Evolutionary conservation across 1,284 basidiomycete genomes (phyloP), one percentile per base, ranked within the genome.

Genomic region (Omphalotus olearius): DNA sequence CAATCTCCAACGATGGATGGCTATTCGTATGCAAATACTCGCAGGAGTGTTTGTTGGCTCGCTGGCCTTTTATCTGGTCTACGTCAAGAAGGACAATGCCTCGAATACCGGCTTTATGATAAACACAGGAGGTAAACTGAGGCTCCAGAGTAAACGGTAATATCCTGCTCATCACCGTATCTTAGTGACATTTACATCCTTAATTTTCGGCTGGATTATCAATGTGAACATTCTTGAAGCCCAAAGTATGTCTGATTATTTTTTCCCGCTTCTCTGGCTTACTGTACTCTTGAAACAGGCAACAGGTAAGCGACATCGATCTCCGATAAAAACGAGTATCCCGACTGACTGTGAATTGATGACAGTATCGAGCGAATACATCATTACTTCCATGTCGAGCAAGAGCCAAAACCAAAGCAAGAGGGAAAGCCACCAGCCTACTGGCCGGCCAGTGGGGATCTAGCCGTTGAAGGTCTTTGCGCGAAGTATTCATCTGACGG

Each of bases 361-460:
- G 14, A 36, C 47, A 79, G 78, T 59, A 66, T 84, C 50, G 81
- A 86, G 61, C 74, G 84, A 35, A 77, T 87, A 40, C 71, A 80
- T 53, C 72, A 78, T 40, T 85, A 84, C 60, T 62, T 83, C 33
- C 62, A 67, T 14, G 79, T 83, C 54, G 79, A 83, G 46, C 77
- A 80, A 60, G 82, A 83, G 60, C 73, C 74, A 1, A 66, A 69
- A 41, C 57, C 70, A 0, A 66, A 65, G 2, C 58, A 62, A 11
- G 59, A 64, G 25, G 74, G 75, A 2, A 61, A 72, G 39, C 84
- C 84, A 6, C 81, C 84, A 0, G 83, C 83, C 0, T 79, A 82
- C 54, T 87, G 85, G 84, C 85, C 85, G 0, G 71, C 82, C 0
- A 82, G 76, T 23, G 84, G 85, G 0, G 68, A 74, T 28, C 68